These are phyloP conservation scores for Didymellaceae sp. DNA, from an alignment of 2,329 filamentous ascomycete species.

Conservation along the genomic window DNA sequence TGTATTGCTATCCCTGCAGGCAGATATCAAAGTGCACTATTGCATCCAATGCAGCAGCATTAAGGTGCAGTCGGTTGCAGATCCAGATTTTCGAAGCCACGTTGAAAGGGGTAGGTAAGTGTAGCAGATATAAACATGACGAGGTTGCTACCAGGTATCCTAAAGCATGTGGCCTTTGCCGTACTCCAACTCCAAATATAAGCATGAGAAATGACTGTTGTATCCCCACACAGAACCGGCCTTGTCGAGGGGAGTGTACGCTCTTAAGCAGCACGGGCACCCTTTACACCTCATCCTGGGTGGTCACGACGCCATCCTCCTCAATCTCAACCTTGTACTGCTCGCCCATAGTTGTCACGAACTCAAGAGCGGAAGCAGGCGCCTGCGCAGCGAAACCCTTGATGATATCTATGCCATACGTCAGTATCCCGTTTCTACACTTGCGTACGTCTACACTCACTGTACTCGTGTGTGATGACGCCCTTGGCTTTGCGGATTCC, in stretches of 20 bases:
- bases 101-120: not conserved
- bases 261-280: not conserved
- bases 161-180: not conserved
- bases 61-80: not conserved
- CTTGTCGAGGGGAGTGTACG: not conserved
- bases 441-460: conserved; percentile 17
- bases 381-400: conserved; percentile 82
- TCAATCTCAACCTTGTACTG: conserved; percentile 73
- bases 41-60: too few relatives aligned
- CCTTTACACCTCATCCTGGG: conserved; percentile 30
- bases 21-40: too few relatives aligned
- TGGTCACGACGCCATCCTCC: conserved; percentile 73
- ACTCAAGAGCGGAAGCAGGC: conserved; percentile 71
- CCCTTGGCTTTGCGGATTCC: conserved; percentile 70
- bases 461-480: conserved; percentile 81
- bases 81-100: not conserved
- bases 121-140: not conserved
- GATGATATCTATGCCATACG: conserved; percentile 46
- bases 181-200: conserved; percentile 4
- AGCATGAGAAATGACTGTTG: not conserved
- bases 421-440: not conserved
- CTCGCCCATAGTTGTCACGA: conserved; percentile 67
- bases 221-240: not conserved
- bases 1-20: too few relatives aligned
- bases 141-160: conserved; percentile 9